Evolutionary conservation across 345 rosid species (phyloP), one percentile per base, ranked within the genome.

Genomic region (Salix suchowensis): DNA sequence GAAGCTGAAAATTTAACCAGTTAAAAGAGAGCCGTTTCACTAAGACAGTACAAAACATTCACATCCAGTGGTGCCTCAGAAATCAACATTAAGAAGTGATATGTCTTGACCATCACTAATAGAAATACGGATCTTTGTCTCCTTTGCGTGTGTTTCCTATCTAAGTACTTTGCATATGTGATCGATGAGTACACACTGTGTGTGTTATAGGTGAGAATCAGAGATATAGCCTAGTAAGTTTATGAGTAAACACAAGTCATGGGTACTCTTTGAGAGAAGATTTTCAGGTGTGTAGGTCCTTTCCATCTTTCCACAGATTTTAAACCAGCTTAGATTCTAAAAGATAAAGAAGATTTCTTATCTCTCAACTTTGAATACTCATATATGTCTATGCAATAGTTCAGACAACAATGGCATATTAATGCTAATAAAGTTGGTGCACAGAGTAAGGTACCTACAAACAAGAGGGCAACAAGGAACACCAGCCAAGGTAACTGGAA

Each of bases 391-490:
- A 46, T 4, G 68, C 32, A 40, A 74, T 21, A 70, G 28, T 78
- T 66, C 19, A 1, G 4, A 8, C 13, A 32, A 26, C 55, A 21
- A 32, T 11, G 61, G 32, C 8, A n/a, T 11, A 58, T 19, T 26
- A 4, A 28, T 16, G 46, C 62, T 30, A 44, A 5, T 78, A 66
- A 73, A 65, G 79, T 83, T 74, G 74, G 73, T 75, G 83, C 70
- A 80, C 68, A 80, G 80, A 90, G 85, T 85, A 84, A 83, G 97
- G 88, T 91, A 93, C 99, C 98, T 93, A 96, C 97, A 96, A 94
- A 93, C 90, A 94, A 87, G 89, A 96, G 74, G 83, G 91, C 87
- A 85, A 96, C 86, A 70, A 85, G 48, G 52, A 96, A 80, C 52
- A 88, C 93, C 73, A 93, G 83, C 95, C 97, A 93, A 37, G 93